Evolutionary conservation across 768 basidiomycete genomes (phyloP), one percentile per base, ranked within the genome.

Genomic region (Amanita pseudoporphyria): DNA sequence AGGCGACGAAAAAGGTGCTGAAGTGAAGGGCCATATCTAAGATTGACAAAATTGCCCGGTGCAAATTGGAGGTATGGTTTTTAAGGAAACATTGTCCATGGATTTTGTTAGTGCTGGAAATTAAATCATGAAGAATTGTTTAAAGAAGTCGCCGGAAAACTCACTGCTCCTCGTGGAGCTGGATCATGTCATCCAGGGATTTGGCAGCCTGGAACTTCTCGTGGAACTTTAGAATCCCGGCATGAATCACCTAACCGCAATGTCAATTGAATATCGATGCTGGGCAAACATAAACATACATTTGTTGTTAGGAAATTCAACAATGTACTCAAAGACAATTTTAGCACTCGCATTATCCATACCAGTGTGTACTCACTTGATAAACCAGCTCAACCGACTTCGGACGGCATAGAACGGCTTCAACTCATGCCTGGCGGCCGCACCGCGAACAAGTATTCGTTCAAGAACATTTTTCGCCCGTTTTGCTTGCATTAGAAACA

Each of bases 301-400:
- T 89, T 74, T 42, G 81, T 88, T 28, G 79, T 81, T 45, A 91
- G 60, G 57, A 87, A 89, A 58, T 81, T 78, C 53, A 85, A 66
- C 32, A 87, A 57, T 0, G 76, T 76, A 55, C 86, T 87, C 42
- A 18, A 21, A 13, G 7, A 4, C 39, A 52, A 13, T 51, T 33
- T 30, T 22, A 10, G 14, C 1, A 39, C 12, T 7, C 52, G 13
- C 38, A 33, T 44, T 12, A 12, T 30, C 38, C 14, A 24, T 21
- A 30, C 6, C 39, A 42, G 9, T 16, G n/a, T 7, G n/a, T 5
- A 73, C 84, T 57, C 58, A 89, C 88, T 86, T 88, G 61, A 86
- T 74, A 56, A 90, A 86, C 89, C 89, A 92, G 51, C 84, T 83
- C 52, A 92, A 57, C 49, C 82, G 80, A 55, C 81, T 79, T 53